Evolutionary conservation across 129 eudicot species (phyloP).

Genomic region (Flaveria brownii): DNA sequence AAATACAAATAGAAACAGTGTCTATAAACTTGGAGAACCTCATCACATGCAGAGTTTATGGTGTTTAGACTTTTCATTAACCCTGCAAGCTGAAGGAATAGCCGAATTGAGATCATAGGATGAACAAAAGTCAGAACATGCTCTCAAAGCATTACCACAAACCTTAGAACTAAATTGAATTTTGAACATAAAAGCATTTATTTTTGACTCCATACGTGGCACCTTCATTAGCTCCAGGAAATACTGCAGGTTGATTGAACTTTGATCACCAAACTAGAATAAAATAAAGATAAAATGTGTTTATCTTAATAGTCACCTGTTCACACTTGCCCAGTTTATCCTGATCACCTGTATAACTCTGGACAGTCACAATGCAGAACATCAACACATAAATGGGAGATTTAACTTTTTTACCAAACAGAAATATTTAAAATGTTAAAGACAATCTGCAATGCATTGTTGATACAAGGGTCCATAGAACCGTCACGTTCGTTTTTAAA

Average conservation of each 20-base stretch:
- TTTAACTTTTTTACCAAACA: slow-evolving; percentile 9
- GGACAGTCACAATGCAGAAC: slow-evolving; percentile 35
- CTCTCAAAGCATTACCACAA: slow-evolving; percentile 26
- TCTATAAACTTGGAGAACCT: slow-evolving; percentile 47
- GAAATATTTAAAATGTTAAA: background rate
- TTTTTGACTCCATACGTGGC: slow-evolving; percentile 85
- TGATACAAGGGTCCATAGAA: background rate
- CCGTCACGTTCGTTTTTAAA: too few species aligned
- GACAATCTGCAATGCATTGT: slow-evolving; percentile 8
- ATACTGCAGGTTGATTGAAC: slow-evolving; percentile 42
- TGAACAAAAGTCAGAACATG: background rate
- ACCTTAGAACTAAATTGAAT: slow-evolving; percentile 83
- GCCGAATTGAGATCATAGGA: slow-evolving; percentile 14
- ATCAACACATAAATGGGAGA: slow-evolving; percentile 31
- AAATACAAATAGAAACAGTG: background rate
- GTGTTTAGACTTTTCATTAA: slow-evolving; percentile 65
- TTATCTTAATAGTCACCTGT: slow-evolving; percentile 46
- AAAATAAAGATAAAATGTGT: background rate
- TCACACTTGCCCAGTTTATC: slow-evolving; percentile 71
- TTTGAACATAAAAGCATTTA: slow-evolving; percentile 76
- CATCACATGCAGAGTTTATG: slow-evolving; percentile 73
- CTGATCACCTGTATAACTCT: slow-evolving; percentile 67
- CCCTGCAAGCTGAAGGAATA: slow-evolving; percentile 60
- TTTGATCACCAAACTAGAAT: background rate
- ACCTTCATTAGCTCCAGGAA: slow-evolving; percentile 92